Conservation (phyloP, 371 early-diverging fungal genomes). For the Encephalitozoon cuniculi region DNA sequence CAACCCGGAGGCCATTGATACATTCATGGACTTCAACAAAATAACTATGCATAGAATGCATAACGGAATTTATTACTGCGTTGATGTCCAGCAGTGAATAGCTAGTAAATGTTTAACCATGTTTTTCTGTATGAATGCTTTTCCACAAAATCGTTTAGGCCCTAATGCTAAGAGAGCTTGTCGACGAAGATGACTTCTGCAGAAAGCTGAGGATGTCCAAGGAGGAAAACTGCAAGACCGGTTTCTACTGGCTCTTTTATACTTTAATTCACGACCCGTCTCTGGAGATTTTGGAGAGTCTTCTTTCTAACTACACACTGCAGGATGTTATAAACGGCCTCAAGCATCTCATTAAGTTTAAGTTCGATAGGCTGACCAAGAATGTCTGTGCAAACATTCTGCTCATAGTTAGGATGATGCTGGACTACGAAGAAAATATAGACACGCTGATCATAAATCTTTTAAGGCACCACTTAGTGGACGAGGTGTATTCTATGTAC, state of each 20-base stretch:
- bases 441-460: conserved; percentile 30
- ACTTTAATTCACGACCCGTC: not conserved
- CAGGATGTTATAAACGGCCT: conserved; percentile 5
- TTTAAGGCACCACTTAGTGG: conserved; percentile 3
- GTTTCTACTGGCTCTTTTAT: not conserved
- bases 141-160: not conserved
- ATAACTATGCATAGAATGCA: not conserved
- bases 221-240: not conserved
- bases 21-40: not conserved
- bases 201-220: not conserved
- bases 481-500: conserved; percentile 11
- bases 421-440: conserved; percentile 6
- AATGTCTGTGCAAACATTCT: not conserved
- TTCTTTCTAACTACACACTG: not conserved
- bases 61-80: not conserved
- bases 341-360: conserved; percentile 34
- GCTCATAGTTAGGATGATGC: not conserved
- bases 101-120: not conserved
- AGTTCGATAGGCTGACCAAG: conserved; percentile 13
- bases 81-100: not conserved
- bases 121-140: not conserved
- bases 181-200: conserved; percentile 3
- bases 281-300: not conserved
- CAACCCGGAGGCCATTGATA: not conserved
- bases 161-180: conserved; percentile 2